Evolutionary conservation across 495 filamentous ascomycete genomes (phyloP).

Genomic region (Aspergillus sparsus): DNA sequence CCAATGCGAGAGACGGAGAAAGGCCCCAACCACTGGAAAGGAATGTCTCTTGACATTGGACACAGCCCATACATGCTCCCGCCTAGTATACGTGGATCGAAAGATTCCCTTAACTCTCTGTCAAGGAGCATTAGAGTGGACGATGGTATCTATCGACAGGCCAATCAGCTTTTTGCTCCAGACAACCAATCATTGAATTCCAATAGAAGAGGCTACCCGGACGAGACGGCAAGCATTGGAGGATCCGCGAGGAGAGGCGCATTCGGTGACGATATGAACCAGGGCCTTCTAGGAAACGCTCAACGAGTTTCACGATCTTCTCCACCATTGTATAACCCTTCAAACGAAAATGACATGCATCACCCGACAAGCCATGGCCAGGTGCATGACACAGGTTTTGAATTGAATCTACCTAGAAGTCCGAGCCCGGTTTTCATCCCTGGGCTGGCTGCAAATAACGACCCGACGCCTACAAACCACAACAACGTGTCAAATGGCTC

Average conservation of each 20-base stretch:
- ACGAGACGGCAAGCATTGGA: conserved; percentile 66
- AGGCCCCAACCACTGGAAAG: conserved; percentile 53
- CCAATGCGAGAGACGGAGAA: conserved; percentile 56
- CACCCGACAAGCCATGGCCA: conserved; percentile 18
- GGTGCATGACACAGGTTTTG: conserved; percentile 22
- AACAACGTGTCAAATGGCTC: conserved; percentile 7
- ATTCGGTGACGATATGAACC: conserved; percentile 56
- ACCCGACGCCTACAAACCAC: conserved; percentile 3
- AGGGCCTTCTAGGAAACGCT: conserved; percentile 63
- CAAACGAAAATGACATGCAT: conserved; percentile 21
- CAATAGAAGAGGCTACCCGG: conserved; percentile 43
- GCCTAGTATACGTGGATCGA: conserved; percentile 71
- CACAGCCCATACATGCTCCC: conserved; percentile 81
- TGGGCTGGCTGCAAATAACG: conserved; percentile 17
- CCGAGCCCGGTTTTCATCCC: conserved; percentile 26
- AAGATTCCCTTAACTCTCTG: conserved; percentile 81
- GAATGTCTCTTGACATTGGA: conserved; percentile 78
- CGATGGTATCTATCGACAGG: conserved; percentile 84
- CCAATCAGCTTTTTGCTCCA: conserved; percentile 56
- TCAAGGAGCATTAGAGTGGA: conserved; percentile 66
- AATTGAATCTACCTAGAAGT: conserved; percentile 26
- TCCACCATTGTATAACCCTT: conserved; percentile 47
- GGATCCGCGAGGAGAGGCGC: conserved; percentile 48
- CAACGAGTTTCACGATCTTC: conserved; percentile 65
- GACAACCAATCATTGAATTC: conserved; percentile 63